Base-by-base conservation (phyloP, 148 eudicot genomes). In the Linanthus parryae region DNA sequence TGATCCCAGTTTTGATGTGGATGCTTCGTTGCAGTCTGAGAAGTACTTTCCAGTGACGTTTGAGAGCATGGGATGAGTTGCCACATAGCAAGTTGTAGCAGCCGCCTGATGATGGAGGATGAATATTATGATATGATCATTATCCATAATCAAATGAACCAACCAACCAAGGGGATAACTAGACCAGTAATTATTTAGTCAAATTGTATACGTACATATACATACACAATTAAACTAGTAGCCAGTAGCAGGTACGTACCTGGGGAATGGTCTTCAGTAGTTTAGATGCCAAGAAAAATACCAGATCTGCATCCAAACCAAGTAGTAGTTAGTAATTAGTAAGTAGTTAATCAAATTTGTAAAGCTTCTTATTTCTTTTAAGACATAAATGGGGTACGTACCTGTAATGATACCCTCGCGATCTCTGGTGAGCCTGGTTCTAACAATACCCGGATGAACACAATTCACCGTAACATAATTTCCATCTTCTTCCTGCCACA, bases 401-500 rank as follows among this genome's bases (percentile, higher is more conserved):
- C 95, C 90, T 40, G 91, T 90, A 29, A 85, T 39, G 40, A 73
- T 45, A 52, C 90, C 94, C 61, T 87, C 94, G 43, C 85, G 72
- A 13, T 79, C 94, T 79, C 87, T 57, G 21, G 86, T 81, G 76
- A 92, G 96, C 16, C 88, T 65, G 34, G 98, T 92, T 66, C 96
- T 81, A 31, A 81, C 98, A 21, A 91, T 72, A 15, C 98, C 98
- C 2, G 98, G 96, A 73, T 87, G 94, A 40, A 92, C 90, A 51
- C 87, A 75, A 51, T 92, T 92, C 38, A 65, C 84, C 1, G 81
- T 83, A 41, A 91, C 89, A 39, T 83, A 83, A 48, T 83, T 89
- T 28, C 62, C 80, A 91, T 86, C 66, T 79, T n/a, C n/a, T n/a
- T n/a, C 59, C 98, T 91, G 75, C 60, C 37, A 30, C 6, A 38